Percentiles rank a stretch among this genome's conserved stretches.
These are phyloP conservation scores for Asterochloris erici DNA, from an alignment of 139 green algal species.

Conservation along the genomic window DNA sequence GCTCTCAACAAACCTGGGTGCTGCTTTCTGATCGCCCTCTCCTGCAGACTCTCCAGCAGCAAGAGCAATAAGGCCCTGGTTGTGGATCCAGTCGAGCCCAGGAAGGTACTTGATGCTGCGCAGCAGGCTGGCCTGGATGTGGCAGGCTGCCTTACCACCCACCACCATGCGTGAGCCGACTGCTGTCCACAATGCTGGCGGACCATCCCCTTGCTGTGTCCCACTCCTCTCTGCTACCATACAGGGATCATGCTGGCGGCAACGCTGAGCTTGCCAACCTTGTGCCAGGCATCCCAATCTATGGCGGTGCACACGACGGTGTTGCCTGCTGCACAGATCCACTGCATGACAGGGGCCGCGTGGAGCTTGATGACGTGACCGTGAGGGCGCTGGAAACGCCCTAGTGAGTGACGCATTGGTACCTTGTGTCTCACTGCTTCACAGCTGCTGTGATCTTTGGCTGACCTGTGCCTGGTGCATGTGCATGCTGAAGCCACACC, in stretches of 20 bases:
- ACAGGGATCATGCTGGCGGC: conserved; percentile 22
- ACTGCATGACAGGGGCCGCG: not conserved
- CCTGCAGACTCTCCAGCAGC: too few species aligned
- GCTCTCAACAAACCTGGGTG: too few species aligned
- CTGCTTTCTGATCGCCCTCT: too few species aligned
- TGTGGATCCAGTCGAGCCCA: conserved; percentile 15
- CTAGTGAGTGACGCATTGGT: not conserved
- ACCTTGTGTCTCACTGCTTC: too few species aligned
- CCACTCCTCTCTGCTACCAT: conserved; percentile 5
- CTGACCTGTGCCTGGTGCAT: not conserved
- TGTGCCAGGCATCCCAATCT: not conserved
- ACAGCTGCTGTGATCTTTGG: too few species aligned
- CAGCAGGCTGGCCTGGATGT: conserved; percentile 4
- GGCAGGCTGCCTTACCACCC: not conserved
- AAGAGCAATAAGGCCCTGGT: not conserved
- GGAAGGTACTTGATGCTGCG: conserved; percentile 7
- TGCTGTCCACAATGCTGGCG: not conserved
- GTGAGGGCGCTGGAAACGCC: conserved; percentile 10
- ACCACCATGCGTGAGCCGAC: not conserved
- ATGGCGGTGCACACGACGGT: not conserved
- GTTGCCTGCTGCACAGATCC: not conserved
- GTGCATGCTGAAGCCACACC: conserved; percentile 11
- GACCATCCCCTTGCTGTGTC: not conserved
- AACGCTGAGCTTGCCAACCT: conserved; percentile 8
- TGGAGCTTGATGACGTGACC: not conserved